Base-by-base conservation (phyloP, 345 rosid species). In the Lepidium sativum region DNA sequence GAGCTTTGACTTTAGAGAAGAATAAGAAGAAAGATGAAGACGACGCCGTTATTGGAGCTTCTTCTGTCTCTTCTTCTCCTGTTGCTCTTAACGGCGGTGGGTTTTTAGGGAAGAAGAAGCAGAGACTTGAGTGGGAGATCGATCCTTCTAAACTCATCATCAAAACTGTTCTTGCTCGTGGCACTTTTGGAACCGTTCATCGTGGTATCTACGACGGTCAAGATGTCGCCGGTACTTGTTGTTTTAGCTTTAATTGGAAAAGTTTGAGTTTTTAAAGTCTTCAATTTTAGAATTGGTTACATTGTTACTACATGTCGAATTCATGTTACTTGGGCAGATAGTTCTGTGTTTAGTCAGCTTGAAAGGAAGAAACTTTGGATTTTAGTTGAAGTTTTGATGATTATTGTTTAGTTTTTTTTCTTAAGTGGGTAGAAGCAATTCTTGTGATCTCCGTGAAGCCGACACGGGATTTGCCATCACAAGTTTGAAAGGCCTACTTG, bases 111-210 rank as follows among this genome's bases (percentile, higher is more conserved):
- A 23, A 50, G 55, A 65, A 17, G 76, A 75, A 51, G 64, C 82
- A 80, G 56, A 84, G 86, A 64, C 84, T 67, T 65, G 99, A 83
- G 52, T 94, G 97, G 99, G 97, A 94, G 90, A 88, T 91, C 83
- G 97, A 94, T 44, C 91, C 95, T 63, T 73, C 91, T 66, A 88
- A 88, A 79, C 96, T 94, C 43, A 52, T 84, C 49, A 80, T 94
- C 89, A 91, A 80, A 79, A 48, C 78, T 45, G 95, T 86, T 81
- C 86, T 94, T 78, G 97, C 96, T 6, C 96, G 99, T 38, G 99
- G 99, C 63, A 88, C 99, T 27, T 94, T 94, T 35, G 97, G 97
- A 41, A 88, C 96, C 50, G 96, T 94, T 69, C 99, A 94, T 80
- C 97, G 99, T 50, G 99, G 99, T 45, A 39, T 85, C 73, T 94